These are phyloP conservation scores for Aspergillus biplanus DNA, from an alignment of 495 filamentous ascomycete genomes.

Conservation along the genomic window DNA sequence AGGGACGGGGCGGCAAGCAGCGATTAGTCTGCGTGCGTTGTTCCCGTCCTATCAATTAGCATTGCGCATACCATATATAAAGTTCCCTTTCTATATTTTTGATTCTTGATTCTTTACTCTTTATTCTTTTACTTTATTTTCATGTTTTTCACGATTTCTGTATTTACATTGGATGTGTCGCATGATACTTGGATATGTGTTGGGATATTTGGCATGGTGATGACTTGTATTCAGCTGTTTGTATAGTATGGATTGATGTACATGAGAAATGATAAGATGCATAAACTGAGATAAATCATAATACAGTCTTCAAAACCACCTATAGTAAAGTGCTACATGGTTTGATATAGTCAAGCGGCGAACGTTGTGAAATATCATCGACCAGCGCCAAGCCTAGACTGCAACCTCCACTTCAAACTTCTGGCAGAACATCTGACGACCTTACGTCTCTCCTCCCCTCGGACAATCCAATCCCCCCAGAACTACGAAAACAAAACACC, in stretches of 20 bases:
- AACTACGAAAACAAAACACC: neutral
- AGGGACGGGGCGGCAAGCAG: slow-evolving; percentile 48
- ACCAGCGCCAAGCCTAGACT: neutral
- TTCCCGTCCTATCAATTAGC: slow-evolving; percentile 32
- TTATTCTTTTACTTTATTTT: neutral
- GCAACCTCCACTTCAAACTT: neutral
- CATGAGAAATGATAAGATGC: neutral
- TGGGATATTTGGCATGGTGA: slow-evolving; percentile 1
- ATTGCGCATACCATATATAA: neutral
- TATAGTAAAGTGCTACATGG: too few relatives aligned
- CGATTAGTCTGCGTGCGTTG: slow-evolving; percentile 58
- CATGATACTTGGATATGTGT: neutral
- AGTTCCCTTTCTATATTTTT: neutral
- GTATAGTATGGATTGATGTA: slow-evolving; percentile 1
- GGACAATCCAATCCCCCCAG: neutral
- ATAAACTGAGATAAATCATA: neutral
- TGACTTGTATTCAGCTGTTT: slow-evolving; percentile 1
- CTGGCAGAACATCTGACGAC: neutral
- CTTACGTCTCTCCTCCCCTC: neutral
- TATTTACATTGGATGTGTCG: neutral
- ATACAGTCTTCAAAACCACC: too few relatives aligned
- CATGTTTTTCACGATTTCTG: neutral
- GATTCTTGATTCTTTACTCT: neutral
- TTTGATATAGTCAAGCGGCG: too few relatives aligned
- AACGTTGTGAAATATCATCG: too few relatives aligned